Evolutionary conservation across 371 early-diverging fungal species (phyloP), one percentile per base, ranked within the genome.

Genomic region (Circinella minor): DNA sequence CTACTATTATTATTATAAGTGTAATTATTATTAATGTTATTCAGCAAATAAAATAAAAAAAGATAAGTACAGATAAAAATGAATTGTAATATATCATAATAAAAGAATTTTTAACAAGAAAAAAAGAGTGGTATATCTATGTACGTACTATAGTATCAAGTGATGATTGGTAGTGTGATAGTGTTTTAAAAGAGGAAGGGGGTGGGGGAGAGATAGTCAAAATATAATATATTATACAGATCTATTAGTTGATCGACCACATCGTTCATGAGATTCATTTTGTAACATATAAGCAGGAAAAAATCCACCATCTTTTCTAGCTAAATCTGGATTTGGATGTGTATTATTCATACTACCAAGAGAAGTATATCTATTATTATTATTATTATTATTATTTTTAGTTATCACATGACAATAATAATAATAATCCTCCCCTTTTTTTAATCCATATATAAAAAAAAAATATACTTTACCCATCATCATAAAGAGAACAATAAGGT

Each of bases 401-500:
- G 37, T 34, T 47, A 57, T 59, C 39, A 51, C n/a, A 39, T 11
- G 34, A 14, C n/a, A n/a, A n/a, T 38, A 7, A 27, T 27, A 65
- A 17, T 57, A 51, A 4, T n/a, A 43, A 59, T n/a, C 15, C 20
- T 66, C 15, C 57, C 36, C 7, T 61, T 36, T 36, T 14, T 43
- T 36, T 47, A 47, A 49, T 10, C 62, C 20, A 27, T 27, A 27
- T 27, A 27, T 27, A 27, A 27, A 27, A 57, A 34, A 10, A 20
- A n/a, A 55, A n/a, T 27, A 17, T 13, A 15, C 68, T 73, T 78
- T 86, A 93, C 88, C 96, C 98, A 72, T 88, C 71, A 72, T 98
- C 96, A 75, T 98, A 98, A 37, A 98, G 86, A 3, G 83, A 82
- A 78, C 98, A 98, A 79, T 97, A 97, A 37, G 91, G 93, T 49